Conservation (phyloP, 2,329 filamentous ascomycete genomes). For the Botryosphaeria agaves region DNA sequence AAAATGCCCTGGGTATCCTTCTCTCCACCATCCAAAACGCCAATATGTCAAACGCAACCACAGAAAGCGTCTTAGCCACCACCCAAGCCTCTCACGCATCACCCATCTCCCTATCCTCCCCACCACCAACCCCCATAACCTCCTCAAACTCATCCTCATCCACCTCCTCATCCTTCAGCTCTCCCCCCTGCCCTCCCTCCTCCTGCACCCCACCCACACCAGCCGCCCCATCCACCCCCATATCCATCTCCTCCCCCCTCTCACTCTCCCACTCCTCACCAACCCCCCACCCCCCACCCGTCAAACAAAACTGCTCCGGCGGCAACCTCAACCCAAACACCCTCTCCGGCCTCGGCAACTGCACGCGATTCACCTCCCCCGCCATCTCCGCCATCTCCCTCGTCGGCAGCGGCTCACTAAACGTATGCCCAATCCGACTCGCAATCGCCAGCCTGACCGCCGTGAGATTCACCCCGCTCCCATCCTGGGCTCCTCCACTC, state of each 20-base stretch:
- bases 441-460: constrained; percentile 59
- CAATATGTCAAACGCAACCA: too few relatives aligned
- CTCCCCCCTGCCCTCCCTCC: constrained; percentile 23
- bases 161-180: constrained; percentile 14
- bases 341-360: constrained; percentile 38
- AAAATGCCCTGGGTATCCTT: too few relatives aligned
- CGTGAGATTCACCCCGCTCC: constrained; percentile 40
- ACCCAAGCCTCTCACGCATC: constrained; percentile 11
- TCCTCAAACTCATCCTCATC: constrained; percentile 13
- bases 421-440: constrained; percentile 50
- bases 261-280: constrained; percentile 41
- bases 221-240: constrained; percentile 27
- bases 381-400: constrained; percentile 66
- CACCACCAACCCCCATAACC: constrained; percentile 10
- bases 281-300: constrained; percentile 37
- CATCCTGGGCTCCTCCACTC: constrained; percentile 18
- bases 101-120: constrained; percentile 16
- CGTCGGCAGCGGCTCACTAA: constrained; percentile 46
- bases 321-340: constrained; percentile 41
- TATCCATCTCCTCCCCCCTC: constrained; percentile 23
- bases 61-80: too few relatives aligned
- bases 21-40: too few relatives aligned
- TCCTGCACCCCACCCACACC: constrained; percentile 46
- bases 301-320: constrained; percentile 43
- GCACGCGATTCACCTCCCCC: constrained; percentile 48